Evolutionary conservation across 1,139 yeast species (phyloP).

Genomic region (Kurtzmaniella quercitrusa): DNA sequence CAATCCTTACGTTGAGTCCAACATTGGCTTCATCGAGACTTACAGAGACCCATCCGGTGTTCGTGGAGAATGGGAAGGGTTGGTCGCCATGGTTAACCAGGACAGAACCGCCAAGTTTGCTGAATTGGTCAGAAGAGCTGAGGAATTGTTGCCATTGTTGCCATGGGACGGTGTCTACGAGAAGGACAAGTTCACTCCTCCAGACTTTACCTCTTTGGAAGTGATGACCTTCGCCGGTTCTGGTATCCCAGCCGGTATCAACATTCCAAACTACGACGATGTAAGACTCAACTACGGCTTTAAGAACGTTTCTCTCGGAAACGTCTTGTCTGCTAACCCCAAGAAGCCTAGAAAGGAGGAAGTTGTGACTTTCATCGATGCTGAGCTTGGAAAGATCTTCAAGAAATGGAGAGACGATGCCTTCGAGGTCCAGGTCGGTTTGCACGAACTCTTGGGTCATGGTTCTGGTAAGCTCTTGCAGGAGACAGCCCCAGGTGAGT

Average conservation of each 20-base stretch:
- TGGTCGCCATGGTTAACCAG: constrained; percentile 88
- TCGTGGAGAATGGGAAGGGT: constrained; percentile 91
- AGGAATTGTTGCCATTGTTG: constrained; percentile 55
- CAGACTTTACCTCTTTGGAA: constrained; percentile 86
- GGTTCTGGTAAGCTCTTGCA: constrained; percentile 81
- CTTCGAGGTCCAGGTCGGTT: constrained; percentile 89
- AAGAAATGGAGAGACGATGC: constrained; percentile 76
- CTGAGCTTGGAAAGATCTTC: constrained; percentile 50
- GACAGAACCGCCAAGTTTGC: constrained; percentile 81
- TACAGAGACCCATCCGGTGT: constrained; percentile 91
- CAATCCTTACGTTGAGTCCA: constrained; percentile 79
- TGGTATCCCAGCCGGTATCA: constrained; percentile 90
- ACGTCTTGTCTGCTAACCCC: constrained; percentile 67
- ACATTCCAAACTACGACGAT: constrained; percentile 88
- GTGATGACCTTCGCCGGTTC: constrained; percentile 86
- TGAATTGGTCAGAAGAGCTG: constrained; percentile 62
- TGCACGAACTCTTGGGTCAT: constrained; percentile 89
- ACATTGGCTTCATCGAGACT: constrained; percentile 87
- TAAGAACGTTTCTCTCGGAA: constrained; percentile 85
- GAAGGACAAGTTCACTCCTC: constrained; percentile 83
- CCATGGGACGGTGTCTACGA: constrained; percentile 79
- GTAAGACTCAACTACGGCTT: constrained; percentile 79
- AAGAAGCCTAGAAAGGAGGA: constrained; percentile 62
- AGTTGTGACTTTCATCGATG: constrained; percentile 61
- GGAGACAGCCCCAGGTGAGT: constrained; percentile 58